phyloP scores from a whole-genome alignment of 2,329 filamentous ascomycete genomes.

The Didymosphaeria variabile region DNA sequence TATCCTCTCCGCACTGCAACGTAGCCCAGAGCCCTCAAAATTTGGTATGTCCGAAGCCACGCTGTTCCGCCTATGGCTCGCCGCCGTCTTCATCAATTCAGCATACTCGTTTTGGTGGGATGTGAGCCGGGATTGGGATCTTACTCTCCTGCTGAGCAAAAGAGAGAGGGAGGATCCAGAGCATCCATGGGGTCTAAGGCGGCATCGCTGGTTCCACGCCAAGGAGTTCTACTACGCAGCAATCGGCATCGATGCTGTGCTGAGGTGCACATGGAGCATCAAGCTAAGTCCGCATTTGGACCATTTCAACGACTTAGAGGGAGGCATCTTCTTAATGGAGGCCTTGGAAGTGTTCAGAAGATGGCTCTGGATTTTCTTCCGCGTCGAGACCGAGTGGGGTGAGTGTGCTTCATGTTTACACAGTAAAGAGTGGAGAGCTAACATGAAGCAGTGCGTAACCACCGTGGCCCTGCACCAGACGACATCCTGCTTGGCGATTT shows the following conservation, averaged over 20 bases:
- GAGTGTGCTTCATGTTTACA: slow-evolving; percentile 47
- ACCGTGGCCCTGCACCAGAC: slow-evolving; percentile 65
- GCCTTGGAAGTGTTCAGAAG: slow-evolving; percentile 84
- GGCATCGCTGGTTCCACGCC: slow-evolving; percentile 75
- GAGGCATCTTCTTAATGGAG: slow-evolving; percentile 87
- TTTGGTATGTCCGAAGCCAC: slow-evolving; percentile 64
- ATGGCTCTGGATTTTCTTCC: slow-evolving; percentile 98
- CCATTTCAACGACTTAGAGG: slow-evolving; percentile 86
- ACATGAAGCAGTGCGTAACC: slow-evolving; percentile 59
- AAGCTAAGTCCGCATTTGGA: slow-evolving; percentile 85
- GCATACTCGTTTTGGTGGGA: slow-evolving; percentile 99
- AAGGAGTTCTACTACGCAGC: slow-evolving; percentile 83
- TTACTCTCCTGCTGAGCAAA: slow-evolving; percentile 76
- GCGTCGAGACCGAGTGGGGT: slow-evolving; percentile 93
- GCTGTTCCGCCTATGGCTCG: slow-evolving; percentile 67
- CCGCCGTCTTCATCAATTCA: slow-evolving; percentile 81
- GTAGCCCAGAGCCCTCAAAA: slow-evolving; percentile 64
- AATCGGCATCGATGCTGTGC: slow-evolving; percentile 77
- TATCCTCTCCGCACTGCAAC: slow-evolving; percentile 77
- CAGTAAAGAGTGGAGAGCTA: slow-evolving; percentile 14
- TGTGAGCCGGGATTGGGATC: slow-evolving; percentile 94
- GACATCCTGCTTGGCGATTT: slow-evolving; percentile 78
- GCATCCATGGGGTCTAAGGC: slow-evolving; percentile 80
- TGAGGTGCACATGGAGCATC: slow-evolving; percentile 90
- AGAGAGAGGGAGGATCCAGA: slow-evolving; percentile 68